Percentiles rank a stretch among this genome's conserved stretches.
Conservation (phyloP, 495 filamentous ascomycete species). For the Tuber umbilicatum region DNA sequence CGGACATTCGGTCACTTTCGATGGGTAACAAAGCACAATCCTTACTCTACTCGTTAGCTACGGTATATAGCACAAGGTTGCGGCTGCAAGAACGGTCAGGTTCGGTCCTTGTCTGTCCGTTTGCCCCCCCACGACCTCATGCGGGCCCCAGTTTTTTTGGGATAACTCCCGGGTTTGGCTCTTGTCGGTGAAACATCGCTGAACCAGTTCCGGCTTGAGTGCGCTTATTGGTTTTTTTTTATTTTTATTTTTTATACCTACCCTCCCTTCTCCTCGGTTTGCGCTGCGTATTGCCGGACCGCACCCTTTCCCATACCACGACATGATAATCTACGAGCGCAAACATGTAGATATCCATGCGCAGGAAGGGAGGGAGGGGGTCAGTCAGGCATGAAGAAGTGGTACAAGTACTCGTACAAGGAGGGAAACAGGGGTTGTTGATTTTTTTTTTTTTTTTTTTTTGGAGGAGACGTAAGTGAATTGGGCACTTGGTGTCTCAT, state of each 20-base stretch:
- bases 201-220: neutral
- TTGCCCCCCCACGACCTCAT: neutral
- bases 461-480: too few species aligned
- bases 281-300: neutral
- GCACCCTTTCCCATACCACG: neutral
- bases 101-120: neutral
- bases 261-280: neutral
- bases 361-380: neutral
- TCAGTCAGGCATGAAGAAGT: neutral
- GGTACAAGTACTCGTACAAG: too few species aligned
- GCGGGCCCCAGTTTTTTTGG: neutral
- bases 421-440: too few species aligned
- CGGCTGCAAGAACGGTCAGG: neutral
- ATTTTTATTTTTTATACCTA: neutral
- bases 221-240: neutral
- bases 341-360: neutral
- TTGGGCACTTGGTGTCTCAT: too few species aligned
- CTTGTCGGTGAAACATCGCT: neutral
- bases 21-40: neutral
- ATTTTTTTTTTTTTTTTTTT: too few species aligned
- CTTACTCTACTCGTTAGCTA: too few species aligned
- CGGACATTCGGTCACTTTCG: too few species aligned
- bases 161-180: neutral
- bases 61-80: too few species aligned
- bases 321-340: neutral